Evolutionary conservation across 1,139 yeast genomes (phyloP).

Genomic region (Magnusiomyces suaveolens): DNA sequence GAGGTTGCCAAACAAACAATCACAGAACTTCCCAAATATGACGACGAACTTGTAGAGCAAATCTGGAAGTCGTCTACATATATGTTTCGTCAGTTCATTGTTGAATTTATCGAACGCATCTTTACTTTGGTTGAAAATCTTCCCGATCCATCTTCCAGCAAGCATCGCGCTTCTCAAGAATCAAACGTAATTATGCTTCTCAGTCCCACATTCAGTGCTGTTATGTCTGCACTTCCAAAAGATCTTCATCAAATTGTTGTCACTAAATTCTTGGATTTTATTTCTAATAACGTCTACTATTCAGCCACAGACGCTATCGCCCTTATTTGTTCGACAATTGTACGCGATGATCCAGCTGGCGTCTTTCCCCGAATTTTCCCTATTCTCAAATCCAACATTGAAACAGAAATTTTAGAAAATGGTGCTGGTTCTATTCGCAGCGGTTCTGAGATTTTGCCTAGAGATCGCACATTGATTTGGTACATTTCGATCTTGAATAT

Average conservation of each 20-base stretch:
- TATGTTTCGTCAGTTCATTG: slow-evolving; percentile 55
- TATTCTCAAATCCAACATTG: slow-evolving; percentile 44
- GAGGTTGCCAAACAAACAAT: slow-evolving; percentile 15
- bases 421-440: slow-evolving; percentile 74
- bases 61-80: slow-evolving; percentile 71
- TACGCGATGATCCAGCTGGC: slow-evolving; percentile 48
- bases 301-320: slow-evolving; percentile 61
- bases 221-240: slow-evolving; percentile 63
- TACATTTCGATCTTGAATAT: slow-evolving; percentile 63
- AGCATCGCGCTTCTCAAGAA: slow-evolving; percentile 29
- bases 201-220: slow-evolving; percentile 57
- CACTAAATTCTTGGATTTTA: slow-evolving; percentile 46
- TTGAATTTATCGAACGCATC: slow-evolving; percentile 48
- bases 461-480: slow-evolving; percentile 73
- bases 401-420: slow-evolving; percentile 66
- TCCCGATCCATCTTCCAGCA: slow-evolving; percentile 36
- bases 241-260: slow-evolving; percentile 47
- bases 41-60: slow-evolving; percentile 39
- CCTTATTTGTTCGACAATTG: slow-evolving; percentile 58
- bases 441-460: slow-evolving; percentile 57
- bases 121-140: slow-evolving; percentile 65
- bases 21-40: slow-evolving; percentile 28
- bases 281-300: slow-evolving; percentile 52
- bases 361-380: slow-evolving; percentile 42
- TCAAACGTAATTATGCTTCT: slow-evolving; percentile 43